A percentile compares a stretch with the other conserved stretches of the same genome.
These are phyloP conservation scores for Artemisia argyi DNA, from an alignment of 129 eudicot species.

Conservation along the genomic window DNA sequence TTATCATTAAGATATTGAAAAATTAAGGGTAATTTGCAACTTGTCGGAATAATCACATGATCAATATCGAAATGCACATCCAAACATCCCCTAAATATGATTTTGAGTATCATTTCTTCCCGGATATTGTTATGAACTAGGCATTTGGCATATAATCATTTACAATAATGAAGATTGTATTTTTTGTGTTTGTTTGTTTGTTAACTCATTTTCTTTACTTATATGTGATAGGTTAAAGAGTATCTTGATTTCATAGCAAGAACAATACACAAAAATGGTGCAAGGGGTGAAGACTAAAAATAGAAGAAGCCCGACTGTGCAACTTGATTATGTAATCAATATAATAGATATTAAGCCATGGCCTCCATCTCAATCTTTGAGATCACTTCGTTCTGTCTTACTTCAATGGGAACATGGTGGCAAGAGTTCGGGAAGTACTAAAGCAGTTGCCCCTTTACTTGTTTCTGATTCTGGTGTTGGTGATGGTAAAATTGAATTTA, in stretches of 20 bases:
- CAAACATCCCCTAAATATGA: too few species aligned
- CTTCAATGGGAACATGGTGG: conserved; percentile 88
- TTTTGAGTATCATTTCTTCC: too few species aligned
- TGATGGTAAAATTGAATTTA: conserved; percentile 77
- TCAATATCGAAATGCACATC: too few species aligned
- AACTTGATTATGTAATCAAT: conserved; percentile 60
- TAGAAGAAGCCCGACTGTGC: conserved; percentile 60
- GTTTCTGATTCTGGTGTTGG: conserved; percentile 54
- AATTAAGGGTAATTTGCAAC: too few species aligned
- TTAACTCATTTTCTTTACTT: background rate
- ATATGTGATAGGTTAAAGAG: too few species aligned
- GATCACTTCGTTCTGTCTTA: conserved; percentile 64
- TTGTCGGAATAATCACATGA: too few species aligned
- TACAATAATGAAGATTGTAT: too few species aligned
- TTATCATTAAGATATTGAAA: too few species aligned
- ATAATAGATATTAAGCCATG: conserved; percentile 90
- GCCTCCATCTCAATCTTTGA: conserved; percentile 92
- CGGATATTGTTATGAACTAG: too few species aligned
- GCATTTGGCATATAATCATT: too few species aligned
- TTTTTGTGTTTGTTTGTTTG: background rate
- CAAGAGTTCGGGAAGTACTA: conserved; percentile 63
- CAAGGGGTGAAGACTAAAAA: conserved; percentile 57
- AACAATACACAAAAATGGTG: conserved; percentile 47
- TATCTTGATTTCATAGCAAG: background rate
- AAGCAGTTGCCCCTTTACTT: conserved; percentile 65